Evolutionary conservation across 2,329 filamentous ascomycete species (phyloP).

Genomic region (Fusarium ramigenum): DNA sequence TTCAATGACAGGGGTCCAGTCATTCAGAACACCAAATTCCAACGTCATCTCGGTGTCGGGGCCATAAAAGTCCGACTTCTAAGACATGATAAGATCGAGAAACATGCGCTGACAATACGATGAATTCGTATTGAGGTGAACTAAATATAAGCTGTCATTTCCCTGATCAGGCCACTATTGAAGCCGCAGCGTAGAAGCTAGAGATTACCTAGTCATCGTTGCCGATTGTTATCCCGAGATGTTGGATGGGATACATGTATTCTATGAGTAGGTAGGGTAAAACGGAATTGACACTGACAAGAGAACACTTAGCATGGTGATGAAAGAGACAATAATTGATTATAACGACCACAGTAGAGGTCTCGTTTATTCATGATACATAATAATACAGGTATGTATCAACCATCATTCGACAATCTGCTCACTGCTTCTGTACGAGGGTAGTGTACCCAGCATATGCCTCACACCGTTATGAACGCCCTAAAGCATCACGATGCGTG

Average conservation of each 20-base stretch:
- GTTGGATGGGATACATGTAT: too few species aligned
- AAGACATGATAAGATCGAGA: not conserved
- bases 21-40: slow-evolving; percentile 12
- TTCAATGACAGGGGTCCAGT: slow-evolving; percentile 26
- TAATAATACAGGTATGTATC: slow-evolving; percentile 42
- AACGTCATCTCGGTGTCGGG: slow-evolving; percentile 43
- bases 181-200: not conserved
- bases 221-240: not conserved
- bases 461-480: slow-evolving; percentile 42
- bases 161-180: rapidly evolving
- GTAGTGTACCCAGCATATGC: slow-evolving; percentile 52
- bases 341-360: not conserved
- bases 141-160: not conserved
- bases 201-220: not conserved
- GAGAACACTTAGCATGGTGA: not conserved
- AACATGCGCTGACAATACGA: slow-evolving; percentile 1
- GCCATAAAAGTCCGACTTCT: slow-evolving; percentile 32
- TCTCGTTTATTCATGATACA: not conserved
- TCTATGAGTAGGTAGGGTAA: not conserved
- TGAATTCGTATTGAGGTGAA: not conserved
- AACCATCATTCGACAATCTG: slow-evolving; percentile 41
- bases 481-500: slow-evolving; percentile 42
- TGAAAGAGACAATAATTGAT: not conserved
- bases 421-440: slow-evolving; percentile 43
- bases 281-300: not conserved